phyloP scores from a whole-genome alignment of 192 early-diverging fungal genomes.

The Spinellus fusiger region DNA sequence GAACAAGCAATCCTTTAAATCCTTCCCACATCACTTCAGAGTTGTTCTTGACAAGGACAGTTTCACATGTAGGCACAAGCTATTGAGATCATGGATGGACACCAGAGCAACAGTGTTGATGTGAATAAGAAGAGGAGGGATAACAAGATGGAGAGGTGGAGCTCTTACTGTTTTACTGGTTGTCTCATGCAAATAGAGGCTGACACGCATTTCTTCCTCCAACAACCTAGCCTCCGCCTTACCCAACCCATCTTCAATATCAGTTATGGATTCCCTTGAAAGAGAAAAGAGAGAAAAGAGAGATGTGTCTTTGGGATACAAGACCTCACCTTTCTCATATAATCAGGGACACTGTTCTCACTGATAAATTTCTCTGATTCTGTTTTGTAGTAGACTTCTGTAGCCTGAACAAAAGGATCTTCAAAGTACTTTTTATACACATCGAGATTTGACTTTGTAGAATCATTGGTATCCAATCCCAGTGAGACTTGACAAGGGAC shows the following conservation, averaged over 20 bases:
- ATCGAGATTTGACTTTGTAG: conserved; percentile 73
- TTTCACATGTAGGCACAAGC: conserved; percentile 78
- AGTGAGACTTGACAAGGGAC: conserved; percentile 54
- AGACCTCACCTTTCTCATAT: conserved; percentile 81
- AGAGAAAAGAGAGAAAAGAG: not conserved
- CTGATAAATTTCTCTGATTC: conserved; percentile 87
- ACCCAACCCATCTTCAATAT: conserved; percentile 68
- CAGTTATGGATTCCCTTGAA: not conserved
- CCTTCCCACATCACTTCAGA: conserved; percentile 80
- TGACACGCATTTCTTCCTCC: conserved; percentile 83
- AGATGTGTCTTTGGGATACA: not conserved
- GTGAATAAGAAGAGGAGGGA: not conserved
- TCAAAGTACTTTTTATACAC: conserved; percentile 89
- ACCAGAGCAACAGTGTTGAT: not conserved
- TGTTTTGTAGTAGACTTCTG: conserved; percentile 80
- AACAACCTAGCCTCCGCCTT: conserved; percentile 68
- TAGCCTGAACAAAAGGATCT: conserved; percentile 72
- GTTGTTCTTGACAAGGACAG: conserved; percentile 82
- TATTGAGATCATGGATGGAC: conserved; percentile 3
- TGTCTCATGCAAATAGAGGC: conserved; percentile 80
- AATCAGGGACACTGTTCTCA: conserved; percentile 87
- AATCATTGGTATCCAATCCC: conserved; percentile 76
- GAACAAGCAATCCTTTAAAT: conserved; percentile 84
- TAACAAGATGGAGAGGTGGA: not conserved
- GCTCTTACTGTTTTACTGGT: conserved; percentile 57